Evolutionary conservation across 495 filamentous ascomycete genomes (phyloP).

Genomic region (Aspergillus saccharolyticus): DNA sequence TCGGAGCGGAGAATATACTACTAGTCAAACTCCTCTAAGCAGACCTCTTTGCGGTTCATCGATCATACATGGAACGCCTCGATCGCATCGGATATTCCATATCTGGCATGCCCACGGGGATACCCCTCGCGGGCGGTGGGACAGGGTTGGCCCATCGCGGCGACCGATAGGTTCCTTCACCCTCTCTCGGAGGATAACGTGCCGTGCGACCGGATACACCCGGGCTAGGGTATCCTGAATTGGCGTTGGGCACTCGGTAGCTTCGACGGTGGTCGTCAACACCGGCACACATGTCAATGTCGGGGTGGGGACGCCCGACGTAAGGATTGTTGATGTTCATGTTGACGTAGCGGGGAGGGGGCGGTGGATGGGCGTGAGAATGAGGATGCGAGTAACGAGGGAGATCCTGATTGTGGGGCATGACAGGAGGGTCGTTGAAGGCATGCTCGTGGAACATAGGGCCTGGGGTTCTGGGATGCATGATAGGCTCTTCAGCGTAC

Average conservation of each 20-base stretch:
- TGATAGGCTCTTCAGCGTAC: constrained; percentile 23
- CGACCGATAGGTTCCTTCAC: not conserved
- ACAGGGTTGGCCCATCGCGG: constrained; percentile 1
- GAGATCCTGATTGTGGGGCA: constrained; percentile 20
- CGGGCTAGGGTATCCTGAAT: not conserved
- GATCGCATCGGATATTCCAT: constrained; percentile 6
- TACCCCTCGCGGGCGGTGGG: constrained; percentile 1
- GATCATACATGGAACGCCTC: constrained; percentile 16
- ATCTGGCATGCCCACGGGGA: constrained; percentile 10
- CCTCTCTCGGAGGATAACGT: not conserved
- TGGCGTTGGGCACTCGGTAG: constrained; percentile 6
- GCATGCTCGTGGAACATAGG: constrained; percentile 30
- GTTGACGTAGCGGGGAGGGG: constrained; percentile 18
- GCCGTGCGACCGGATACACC: not conserved
- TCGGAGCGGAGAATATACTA: too few species aligned
- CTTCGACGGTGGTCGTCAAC: constrained; percentile 12
- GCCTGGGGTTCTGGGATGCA: constrained; percentile 20
- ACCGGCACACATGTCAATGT: constrained; percentile 6
- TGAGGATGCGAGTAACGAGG: constrained; percentile 20
- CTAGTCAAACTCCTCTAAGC: too few species aligned
- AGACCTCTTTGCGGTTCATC: not conserved
- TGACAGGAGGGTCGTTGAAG: constrained; percentile 25
- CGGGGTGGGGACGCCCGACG: constrained; percentile 13
- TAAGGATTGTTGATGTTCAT: constrained; percentile 7
- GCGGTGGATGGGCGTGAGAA: constrained; percentile 2